phyloP scores from a whole-genome alignment of 371 early-diverging fungal species.

The Apophysomyces trapeziformis region DNA sequence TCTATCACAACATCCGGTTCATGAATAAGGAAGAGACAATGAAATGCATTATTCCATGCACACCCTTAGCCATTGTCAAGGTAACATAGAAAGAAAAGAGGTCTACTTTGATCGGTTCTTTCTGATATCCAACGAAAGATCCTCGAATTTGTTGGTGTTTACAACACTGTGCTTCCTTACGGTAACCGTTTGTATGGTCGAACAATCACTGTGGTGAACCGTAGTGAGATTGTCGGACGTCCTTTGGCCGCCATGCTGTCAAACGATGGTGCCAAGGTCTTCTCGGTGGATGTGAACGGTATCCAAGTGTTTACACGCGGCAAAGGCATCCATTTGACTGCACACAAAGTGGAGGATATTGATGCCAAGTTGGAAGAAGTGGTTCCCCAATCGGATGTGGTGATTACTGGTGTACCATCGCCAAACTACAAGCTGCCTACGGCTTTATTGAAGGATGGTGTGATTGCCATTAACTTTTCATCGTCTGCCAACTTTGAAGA shows the following conservation, averaged over 20 bases:
- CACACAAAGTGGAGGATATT: constrained; percentile 82
- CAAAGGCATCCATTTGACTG: constrained; percentile 71
- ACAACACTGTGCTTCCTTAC: constrained; percentile 86
- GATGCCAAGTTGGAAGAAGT: constrained; percentile 76
- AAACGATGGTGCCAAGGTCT: constrained; percentile 97
- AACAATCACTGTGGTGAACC: constrained; percentile 92
- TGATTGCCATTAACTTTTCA: constrained; percentile 95
- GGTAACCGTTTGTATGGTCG: constrained; percentile 96
- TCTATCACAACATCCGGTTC: constrained; percentile 94
- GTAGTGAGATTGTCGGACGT: constrained; percentile 96
- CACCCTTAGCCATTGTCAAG: constrained; percentile 94
- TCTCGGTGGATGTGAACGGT: constrained; percentile 90
- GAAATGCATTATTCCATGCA: constrained; percentile 97
- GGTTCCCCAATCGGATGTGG: constrained; percentile 87
- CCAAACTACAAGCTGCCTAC: constrained; percentile 87
- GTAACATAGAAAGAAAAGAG: constrained; percentile 68
- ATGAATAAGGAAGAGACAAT: constrained; percentile 80
- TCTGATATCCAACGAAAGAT: constrained; percentile 49
- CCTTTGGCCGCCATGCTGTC: constrained; percentile 97
- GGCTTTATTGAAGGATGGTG: constrained; percentile 88
- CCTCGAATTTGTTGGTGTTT: constrained; percentile 92
- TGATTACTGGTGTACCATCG: constrained; percentile 95
- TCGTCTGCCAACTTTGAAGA: constrained; percentile 90
- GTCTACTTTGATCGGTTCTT: not conserved
- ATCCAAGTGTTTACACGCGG: constrained; percentile 91